These are phyloP conservation scores for Helichrysum umbraculigerum DNA, from an alignment of 129 eudicot species.

Conservation along the genomic window DNA sequence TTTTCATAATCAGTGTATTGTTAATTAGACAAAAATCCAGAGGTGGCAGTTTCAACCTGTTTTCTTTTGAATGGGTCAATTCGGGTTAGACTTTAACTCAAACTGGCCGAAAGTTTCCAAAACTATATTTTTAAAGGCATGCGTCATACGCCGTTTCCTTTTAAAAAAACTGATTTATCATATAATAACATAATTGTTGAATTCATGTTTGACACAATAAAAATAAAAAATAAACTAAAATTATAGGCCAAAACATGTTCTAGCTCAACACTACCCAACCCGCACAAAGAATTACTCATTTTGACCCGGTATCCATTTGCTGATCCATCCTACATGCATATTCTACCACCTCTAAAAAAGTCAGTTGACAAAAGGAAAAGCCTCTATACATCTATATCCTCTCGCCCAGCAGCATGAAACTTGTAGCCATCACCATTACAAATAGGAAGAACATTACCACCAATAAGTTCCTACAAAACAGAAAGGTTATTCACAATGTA, in stretches of 20 bases:
- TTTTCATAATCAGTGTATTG: slow-evolving; percentile 1
- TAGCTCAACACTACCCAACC: not conserved
- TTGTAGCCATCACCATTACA: slow-evolving; percentile 83
- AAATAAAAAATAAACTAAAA: not conserved
- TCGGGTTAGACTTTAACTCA: not conserved
- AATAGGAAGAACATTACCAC: slow-evolving; percentile 70
- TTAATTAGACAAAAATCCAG: not conserved
- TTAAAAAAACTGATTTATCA: not conserved
- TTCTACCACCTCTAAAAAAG: not conserved
- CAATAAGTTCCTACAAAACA: slow-evolving; percentile 76
- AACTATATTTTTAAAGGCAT: not conserved
- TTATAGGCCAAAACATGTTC: not conserved
- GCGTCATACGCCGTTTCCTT: not conserved
- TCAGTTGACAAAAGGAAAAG: slow-evolving; percentile 23
- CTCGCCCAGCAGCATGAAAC: slow-evolving; percentile 99
- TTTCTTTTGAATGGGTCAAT: not conserved
- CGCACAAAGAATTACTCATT: not conserved
- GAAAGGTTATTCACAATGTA: slow-evolving; percentile 11
- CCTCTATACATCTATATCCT: slow-evolving; percentile 85
- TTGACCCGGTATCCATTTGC: not conserved
- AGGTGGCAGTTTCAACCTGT: not conserved
- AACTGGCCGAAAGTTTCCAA: not conserved
- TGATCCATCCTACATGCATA: not conserved
- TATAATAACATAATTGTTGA: not conserved
- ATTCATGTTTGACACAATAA: not conserved